Base-by-base conservation (phyloP, 2,329 filamentous ascomycete genomes). In the Elsinoe ampelina region DNA sequence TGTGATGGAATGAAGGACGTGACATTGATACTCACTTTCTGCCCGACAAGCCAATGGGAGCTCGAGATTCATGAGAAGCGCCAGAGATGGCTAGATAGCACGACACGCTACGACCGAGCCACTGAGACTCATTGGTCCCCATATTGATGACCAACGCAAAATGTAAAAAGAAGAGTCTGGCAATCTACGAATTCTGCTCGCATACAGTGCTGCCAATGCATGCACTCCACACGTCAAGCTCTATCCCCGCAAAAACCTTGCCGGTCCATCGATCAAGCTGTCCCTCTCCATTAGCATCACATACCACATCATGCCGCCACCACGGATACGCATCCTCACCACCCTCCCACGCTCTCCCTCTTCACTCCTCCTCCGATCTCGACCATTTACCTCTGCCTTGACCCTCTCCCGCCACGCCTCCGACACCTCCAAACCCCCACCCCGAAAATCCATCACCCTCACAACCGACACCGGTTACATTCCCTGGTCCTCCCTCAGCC, bases 401-500 rank as follows among this genome's bases (percentile, higher is more conserved):
- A 60, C 59, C 30, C 60, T 64, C 50, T 62, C 64, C 41, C 63
- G 62, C 6, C 57, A 60, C 54, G 63, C 77, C 11, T 66, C 72
- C 11, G 68, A 83, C 22, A 22, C 55, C 15, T 26, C 42, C 22
- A 39, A 42, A 30, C 26, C 38, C 13, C 55, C 58, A 0, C 80
- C 78, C 61, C 80, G 88, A 55, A 84, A 80, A 65, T 78, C 83
- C 38, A 83, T 96, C 22, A 95, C 90, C 0, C 81, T 92, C 0
- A 84, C 91, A 65, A 93, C 89, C 64, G 92, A 96, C 64, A 86
- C 89, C 66, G 92, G 92, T 6, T 79, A 80, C 61, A 83, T 95
- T 1, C 82, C 83, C 3, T 97, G 92, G 92, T 79, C 76, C 2
- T 78, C 93, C 56, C 79, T 97, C 2, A 89, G 85, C 0, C 75